A percentile compares a stretch with the other conserved stretches of the same genome.
These are phyloP conservation scores for Endotrypanum monterogeii DNA, from an alignment of 208 protist genomes.

Conservation along the genomic window DNA sequence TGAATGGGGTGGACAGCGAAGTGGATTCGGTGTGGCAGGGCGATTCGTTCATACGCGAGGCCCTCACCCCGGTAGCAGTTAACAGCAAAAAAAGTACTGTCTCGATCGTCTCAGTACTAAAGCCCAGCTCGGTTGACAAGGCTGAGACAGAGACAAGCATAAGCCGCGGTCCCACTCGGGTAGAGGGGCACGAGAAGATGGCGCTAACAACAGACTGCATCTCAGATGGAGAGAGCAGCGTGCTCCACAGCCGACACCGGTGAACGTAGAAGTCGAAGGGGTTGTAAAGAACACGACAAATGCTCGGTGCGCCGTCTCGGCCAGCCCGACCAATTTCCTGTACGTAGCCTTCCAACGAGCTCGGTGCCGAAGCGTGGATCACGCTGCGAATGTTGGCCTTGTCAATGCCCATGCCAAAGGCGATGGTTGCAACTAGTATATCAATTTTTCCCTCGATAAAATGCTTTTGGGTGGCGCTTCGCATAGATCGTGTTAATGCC, in stretches of 20 bases:
- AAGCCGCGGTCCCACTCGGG: slow-evolving; percentile 46
- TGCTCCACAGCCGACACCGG: slow-evolving; percentile 72
- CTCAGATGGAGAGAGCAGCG: slow-evolving; percentile 63
- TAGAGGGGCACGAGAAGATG: slow-evolving; percentile 52
- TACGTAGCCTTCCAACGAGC: slow-evolving; percentile 97
- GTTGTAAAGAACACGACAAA: slow-evolving; percentile 89
- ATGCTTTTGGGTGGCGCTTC: slow-evolving; percentile 71
- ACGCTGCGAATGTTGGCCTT: slow-evolving; percentile 97
- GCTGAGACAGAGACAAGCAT: slow-evolving; percentile 58
- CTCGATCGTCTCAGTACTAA: slow-evolving; percentile 75
- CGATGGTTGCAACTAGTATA: slow-evolving; percentile 96
- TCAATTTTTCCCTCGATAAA: slow-evolving; percentile 89
- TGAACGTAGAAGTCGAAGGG: slow-evolving; percentile 95
- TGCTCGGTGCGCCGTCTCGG: slow-evolving; percentile 86
- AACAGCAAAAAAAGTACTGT: slow-evolving; percentile 82
- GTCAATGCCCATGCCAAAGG: slow-evolving; percentile 99
- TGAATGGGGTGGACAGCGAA: slow-evolving; percentile 29
- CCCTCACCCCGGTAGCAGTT: neutral
- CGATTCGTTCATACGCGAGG: neutral
- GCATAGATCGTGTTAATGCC: slow-evolving; percentile 46
- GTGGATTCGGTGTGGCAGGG: no score
- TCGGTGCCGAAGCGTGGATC: slow-evolving; percentile 95
- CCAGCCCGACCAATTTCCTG: slow-evolving; percentile 97
- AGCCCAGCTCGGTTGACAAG: slow-evolving; percentile 61
- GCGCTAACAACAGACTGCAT: slow-evolving; percentile 49